Evolutionary conservation across 2,329 filamentous ascomycete species (phyloP), one percentile per base, ranked within the genome.

Genomic region (Scedosporium minutisporum): DNA sequence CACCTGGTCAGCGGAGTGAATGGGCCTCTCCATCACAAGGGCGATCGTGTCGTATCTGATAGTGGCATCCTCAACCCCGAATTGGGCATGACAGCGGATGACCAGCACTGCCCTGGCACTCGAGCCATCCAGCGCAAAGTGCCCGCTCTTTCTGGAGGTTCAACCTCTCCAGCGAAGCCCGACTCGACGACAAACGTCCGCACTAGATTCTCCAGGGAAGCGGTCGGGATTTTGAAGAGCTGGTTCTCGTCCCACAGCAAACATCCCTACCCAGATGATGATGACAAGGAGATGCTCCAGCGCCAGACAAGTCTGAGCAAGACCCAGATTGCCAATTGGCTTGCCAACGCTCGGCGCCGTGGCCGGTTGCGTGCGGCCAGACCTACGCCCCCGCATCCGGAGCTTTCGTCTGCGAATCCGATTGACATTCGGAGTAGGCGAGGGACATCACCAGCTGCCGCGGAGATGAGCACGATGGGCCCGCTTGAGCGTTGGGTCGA

Each of bases 271-370:
- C 92, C 93, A 4, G 93, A 86, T 41, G 91, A 96, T 48, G 87
- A 91, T 63, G 90, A 96, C 71, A 96, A 93, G 70, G 89, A 92
- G 66, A 82, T 85, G 65, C 79, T 97, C 27, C 88, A 91, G 73
- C 81, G 83, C 57, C 83, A 88, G 68, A 96, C 92, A 0, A 90
- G 91, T 6, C 80, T 97, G 48, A 92, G 85, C 72, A 86, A 90
- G 69, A 88, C 82, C 12, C 93, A 97, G 70, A 93, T 96, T 68
- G 88, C 87, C 12, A 96, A 96, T 72, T 96, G 92, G 92, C 84
- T 96, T 57, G 92, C 92, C 64, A 96, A 96, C 73, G 91, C 91
- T 63, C 86, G 92, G 53, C 85, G 92, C 63, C 83, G 92, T 65
- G 87, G 90, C 68, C 96, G 96, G 76, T 86, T 89, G 62, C 84